phyloP scores from a whole-genome alignment of 169 alveolate genomes.

The Plasmodium vivax region DNA sequence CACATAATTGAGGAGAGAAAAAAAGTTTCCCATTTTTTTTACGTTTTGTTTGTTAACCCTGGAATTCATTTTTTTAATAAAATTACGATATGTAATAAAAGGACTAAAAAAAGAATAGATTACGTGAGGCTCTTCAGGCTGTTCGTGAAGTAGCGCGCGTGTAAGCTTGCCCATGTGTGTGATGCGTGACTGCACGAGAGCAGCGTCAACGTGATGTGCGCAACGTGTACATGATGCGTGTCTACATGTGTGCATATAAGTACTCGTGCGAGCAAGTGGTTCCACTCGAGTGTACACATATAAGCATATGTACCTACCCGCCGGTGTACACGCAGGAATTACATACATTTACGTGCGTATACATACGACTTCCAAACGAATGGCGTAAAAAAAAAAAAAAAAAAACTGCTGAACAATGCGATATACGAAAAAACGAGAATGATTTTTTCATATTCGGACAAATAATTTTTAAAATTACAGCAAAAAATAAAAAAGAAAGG shows the following conservation, averaged over 20 bases:
- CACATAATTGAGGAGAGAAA: slow-evolving; percentile 49
- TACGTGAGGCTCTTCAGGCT: slow-evolving; percentile 45
- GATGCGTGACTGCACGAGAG: not conserved
- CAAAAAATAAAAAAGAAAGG: not conserved
- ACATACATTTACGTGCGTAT: not conserved
- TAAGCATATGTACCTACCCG: not conserved
- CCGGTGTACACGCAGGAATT: not conserved
- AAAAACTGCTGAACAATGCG: slow-evolving; percentile 5
- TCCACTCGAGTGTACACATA: not conserved
- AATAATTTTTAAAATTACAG: not conserved
- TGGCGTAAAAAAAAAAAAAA: not conserved
- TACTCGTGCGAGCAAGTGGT: not conserved
- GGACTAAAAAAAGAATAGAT: slow-evolving; percentile 49
- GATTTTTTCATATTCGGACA: not conserved
- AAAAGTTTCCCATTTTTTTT: slow-evolving; percentile 63
- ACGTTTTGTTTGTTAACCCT: slow-evolving; percentile 64
- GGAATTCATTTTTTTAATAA: slow-evolving; percentile 73
- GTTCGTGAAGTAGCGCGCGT: slow-evolving; percentile 29
- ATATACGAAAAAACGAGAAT: not conserved
- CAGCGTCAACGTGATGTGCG: not conserved
- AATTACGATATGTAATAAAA: slow-evolving; percentile 57
- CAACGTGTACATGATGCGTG: not conserved
- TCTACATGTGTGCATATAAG: not conserved
- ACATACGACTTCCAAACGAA: not conserved
- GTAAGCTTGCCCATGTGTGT: not conserved